phyloP scores from a whole-genome alignment of 768 basidiomycete genomes.

The Crucibulum laeve region DNA sequence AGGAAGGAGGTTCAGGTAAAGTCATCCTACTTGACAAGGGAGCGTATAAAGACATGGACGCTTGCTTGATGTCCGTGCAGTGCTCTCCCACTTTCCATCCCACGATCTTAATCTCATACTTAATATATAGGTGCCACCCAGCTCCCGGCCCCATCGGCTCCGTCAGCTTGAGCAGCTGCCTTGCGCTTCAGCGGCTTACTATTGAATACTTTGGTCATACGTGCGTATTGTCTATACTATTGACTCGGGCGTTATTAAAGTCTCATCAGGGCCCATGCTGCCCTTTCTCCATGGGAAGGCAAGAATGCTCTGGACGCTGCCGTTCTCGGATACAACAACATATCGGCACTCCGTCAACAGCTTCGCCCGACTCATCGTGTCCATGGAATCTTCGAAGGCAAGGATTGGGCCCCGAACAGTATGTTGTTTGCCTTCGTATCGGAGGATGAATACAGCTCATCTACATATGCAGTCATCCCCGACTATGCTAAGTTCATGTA shows the following conservation, averaged over 20 bases:
- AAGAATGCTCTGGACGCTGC: constrained; percentile 83
- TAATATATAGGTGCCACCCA: constrained; percentile 69
- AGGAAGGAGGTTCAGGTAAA: constrained; percentile 79
- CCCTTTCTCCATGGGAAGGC: constrained; percentile 81
- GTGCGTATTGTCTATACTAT: constrained; percentile 29
- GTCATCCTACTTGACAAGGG: constrained; percentile 62
- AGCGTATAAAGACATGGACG: constrained; percentile 73
- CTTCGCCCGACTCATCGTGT: constrained; percentile 72
- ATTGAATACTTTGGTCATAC: constrained; percentile 75
- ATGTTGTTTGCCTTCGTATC: constrained; percentile 13
- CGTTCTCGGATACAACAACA: constrained; percentile 78
- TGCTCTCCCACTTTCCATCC: not conserved
- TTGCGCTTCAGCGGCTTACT: constrained; percentile 55
- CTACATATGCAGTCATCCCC: constrained; percentile 61
- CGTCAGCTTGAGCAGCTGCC: constrained; percentile 57
- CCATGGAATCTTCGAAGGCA: constrained; percentile 75
- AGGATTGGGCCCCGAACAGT: constrained; percentile 75
- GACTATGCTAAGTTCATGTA: constrained; percentile 74
- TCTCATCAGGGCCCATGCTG: constrained; percentile 65
- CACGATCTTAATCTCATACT: not conserved
- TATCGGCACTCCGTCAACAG: constrained; percentile 80
- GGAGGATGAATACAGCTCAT: not conserved
- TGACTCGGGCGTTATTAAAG: constrained; percentile 1
- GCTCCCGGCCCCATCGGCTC: constrained; percentile 72
- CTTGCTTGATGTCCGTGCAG: constrained; percentile 62